phyloP scores from a whole-genome alignment of 371 early-diverging fungal species.

The Capillidium heterosporum region DNA sequence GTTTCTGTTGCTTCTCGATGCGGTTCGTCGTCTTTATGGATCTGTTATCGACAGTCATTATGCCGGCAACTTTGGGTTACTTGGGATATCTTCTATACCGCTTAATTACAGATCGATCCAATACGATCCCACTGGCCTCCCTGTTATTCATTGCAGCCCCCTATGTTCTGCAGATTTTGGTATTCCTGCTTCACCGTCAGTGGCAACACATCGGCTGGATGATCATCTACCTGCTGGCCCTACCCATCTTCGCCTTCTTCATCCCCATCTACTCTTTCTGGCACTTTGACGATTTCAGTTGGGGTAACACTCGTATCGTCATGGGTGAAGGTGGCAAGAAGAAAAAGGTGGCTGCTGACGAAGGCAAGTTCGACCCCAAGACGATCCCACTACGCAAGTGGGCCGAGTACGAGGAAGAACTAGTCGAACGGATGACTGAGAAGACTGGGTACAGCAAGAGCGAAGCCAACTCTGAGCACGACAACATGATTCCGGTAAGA shows the following conservation, averaged over 20 bases:
- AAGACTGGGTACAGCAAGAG: background rate
- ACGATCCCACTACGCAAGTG: slow-evolving; percentile 41
- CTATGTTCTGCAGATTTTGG: slow-evolving; percentile 67
- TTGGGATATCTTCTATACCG: slow-evolving; percentile 52
- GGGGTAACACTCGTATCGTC: slow-evolving; percentile 70
- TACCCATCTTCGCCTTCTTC: slow-evolving; percentile 42
- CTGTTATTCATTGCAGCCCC: slow-evolving; percentile 45
- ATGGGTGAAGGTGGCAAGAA: slow-evolving; percentile 40
- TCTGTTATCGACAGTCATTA: slow-evolving; percentile 74
- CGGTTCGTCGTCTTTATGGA: slow-evolving; percentile 85
- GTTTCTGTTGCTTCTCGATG: slow-evolving; percentile 94
- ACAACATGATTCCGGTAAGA: background rate
- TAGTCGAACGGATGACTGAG: slow-evolving; percentile 17
- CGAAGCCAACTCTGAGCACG: background rate
- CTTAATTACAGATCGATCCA: slow-evolving; percentile 23
- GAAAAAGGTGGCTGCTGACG: slow-evolving; percentile 24
- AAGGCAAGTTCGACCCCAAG: slow-evolving; percentile 48
- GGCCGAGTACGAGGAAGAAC: slow-evolving; percentile 40
- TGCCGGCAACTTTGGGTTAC: slow-evolving; percentile 86
- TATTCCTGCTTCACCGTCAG: slow-evolving; percentile 70
- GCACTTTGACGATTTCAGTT: slow-evolving; percentile 84
- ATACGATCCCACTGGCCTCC: slow-evolving; percentile 34
- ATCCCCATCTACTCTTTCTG: slow-evolving; percentile 70
- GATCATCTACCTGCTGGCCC: slow-evolving; percentile 76
- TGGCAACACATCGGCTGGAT: slow-evolving; percentile 96